These are phyloP conservation scores for Trichoderma sp. DNA, from an alignment of 2,329 filamentous ascomycete genomes.

Conservation along the genomic window DNA sequence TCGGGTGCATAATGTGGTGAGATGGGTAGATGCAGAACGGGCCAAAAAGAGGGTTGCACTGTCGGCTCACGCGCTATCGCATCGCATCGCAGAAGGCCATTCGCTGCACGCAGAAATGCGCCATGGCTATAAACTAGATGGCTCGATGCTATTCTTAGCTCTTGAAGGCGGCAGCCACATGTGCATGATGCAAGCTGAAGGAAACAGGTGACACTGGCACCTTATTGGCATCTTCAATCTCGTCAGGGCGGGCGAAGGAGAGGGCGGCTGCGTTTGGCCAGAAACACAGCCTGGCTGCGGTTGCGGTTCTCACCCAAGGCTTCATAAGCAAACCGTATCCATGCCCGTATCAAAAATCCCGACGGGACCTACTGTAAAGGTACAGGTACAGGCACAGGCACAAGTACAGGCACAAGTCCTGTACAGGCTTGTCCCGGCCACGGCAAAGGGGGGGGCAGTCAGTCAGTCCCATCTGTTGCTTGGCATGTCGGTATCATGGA, in stretches of 20 bases:
- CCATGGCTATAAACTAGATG: not conserved
- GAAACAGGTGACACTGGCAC: not conserved
- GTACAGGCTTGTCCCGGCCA: not conserved
- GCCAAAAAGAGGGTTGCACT: conserved; percentile 1
- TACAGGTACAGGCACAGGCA: not conserved
- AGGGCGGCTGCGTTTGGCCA: not conserved
- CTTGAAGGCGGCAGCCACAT: not conserved
- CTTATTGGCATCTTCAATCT: not conserved
- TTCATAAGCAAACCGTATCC: not conserved
- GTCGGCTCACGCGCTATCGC: conserved; percentile 5
- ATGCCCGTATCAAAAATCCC: not conserved
- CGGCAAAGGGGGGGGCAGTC: not conserved
- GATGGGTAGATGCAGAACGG: conserved; percentile 5
- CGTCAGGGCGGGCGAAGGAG: not conserved
- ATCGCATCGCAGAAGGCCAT: not conserved
- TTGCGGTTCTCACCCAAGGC: not conserved
- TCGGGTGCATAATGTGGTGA: conserved; percentile 1
- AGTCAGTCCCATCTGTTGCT: not conserved
- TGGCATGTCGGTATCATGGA: not conserved
- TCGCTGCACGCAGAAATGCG: not conserved
- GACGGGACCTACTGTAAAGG: not conserved
- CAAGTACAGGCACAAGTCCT: not conserved
- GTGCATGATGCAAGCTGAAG: conserved; percentile 13
- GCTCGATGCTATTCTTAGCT: conserved; percentile 14
- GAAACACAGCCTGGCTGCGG: not conserved